Evolutionary conservation across 129 eudicot genomes (phyloP).

Genomic region (Pseudognaphalium luteoalbum): DNA sequence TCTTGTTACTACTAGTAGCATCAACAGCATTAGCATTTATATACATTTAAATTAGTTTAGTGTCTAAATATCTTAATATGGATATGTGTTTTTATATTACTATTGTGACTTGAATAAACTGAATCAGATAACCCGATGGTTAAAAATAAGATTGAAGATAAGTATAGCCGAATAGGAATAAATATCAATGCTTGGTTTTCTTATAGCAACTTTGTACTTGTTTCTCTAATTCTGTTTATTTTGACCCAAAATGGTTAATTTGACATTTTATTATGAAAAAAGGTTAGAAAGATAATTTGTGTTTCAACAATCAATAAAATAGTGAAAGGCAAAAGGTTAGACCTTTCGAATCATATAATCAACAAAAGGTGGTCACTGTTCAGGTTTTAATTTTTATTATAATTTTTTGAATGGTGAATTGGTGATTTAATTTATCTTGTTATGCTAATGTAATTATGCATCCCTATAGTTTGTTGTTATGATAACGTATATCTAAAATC

Average conservation of each 20-base stretch:
- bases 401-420: too few species aligned
- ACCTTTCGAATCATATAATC: neutral
- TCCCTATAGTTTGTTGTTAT: neutral
- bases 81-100: neutral
- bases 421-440: too few species aligned
- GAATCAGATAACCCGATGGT: neutral
- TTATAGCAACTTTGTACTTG: neutral
- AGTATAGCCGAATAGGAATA: neutral
- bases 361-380: too few species aligned
- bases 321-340: neutral
- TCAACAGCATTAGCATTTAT: neutral
- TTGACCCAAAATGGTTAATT: neutral
- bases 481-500: conserved; percentile 1
- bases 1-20: neutral
- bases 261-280: neutral
- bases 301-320: neutral
- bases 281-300: neutral
- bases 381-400: too few species aligned
- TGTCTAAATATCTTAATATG: neutral
- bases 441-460: neutral
- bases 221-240: neutral
- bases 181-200: neutral
- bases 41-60: neutral
- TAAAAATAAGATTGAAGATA: neutral
- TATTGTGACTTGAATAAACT: neutral